Percentiles rank a stretch among this genome's conserved stretches.
phyloP scores from a whole-genome alignment of 345 rosid genomes.

The Syzygium jambos region DNA sequence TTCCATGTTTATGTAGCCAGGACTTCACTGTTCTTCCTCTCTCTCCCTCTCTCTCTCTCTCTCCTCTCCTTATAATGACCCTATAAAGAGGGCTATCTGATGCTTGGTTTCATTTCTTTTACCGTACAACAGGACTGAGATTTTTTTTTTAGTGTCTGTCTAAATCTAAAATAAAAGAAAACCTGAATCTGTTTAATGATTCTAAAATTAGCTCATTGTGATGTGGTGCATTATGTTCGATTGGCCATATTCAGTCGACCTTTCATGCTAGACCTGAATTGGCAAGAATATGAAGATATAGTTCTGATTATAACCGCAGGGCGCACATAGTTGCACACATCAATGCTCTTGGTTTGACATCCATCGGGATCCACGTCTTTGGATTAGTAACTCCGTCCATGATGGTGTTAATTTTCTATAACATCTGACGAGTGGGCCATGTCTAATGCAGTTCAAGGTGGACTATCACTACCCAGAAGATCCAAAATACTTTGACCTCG shows the following conservation, averaged over 20 bases:
- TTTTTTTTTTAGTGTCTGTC: neutral
- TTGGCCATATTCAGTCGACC: neutral
- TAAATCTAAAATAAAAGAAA: neutral
- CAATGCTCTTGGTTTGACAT: neutral
- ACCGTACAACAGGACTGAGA: neutral
- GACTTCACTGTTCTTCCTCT: neutral
- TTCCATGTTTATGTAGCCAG: neutral
- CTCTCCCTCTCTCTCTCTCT: neutral
- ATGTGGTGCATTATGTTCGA: neutral
- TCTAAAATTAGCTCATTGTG: neutral
- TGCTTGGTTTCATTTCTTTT: neutral
- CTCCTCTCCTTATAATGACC: neutral
- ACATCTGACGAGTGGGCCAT: neutral
- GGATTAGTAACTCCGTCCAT: neutral
- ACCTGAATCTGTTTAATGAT: neutral
- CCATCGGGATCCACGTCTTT: neutral
- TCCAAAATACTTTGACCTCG: constrained; percentile 2
- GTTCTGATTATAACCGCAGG: neutral
- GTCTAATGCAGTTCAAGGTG: neutral
- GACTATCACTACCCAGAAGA: neutral
- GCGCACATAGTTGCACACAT: neutral
- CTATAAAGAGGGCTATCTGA: neutral
- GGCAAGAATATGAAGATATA: neutral
- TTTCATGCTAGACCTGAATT: neutral
- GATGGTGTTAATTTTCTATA: neutral